Evolutionary conservation across 169 alveolate genomes (phyloP), one percentile per base, ranked within the genome.

Genomic region (Theileria orientalis): DNA sequence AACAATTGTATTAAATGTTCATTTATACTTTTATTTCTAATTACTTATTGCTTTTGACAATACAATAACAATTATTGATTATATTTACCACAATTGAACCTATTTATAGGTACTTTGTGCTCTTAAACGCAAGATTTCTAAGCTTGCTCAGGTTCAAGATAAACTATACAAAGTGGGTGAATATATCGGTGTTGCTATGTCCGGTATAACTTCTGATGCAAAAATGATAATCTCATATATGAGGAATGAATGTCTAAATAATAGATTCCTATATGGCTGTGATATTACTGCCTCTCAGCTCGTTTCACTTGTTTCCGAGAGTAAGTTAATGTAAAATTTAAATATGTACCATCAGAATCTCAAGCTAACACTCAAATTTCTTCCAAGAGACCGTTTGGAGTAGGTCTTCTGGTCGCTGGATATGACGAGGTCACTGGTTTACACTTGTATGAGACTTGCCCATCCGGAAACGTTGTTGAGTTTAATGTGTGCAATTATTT

Each of bases 151-250:
- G 46, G 95, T 91, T 76, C 98, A 95, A 69, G 98, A 97, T 80
- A 98, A 98, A 77, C 83, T 97, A 47, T 97, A 95, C 86, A 93
- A 95, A 70, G 92, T 97, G 42, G 99, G 96, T 78, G 97, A 96
- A 78, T 96, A 98, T 69, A 92, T 96, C 62, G 99, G 98, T 27
- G 97, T 96, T 33, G 99, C 98, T 5, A 94, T 97, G 91, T 96
- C 99, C 23, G 99, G 99, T 27, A 90, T 98, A 33, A 96, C 99
- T 27, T 98, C 99, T n/a, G 99, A 98, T 83, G 99, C 99, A 3
- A 90, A 96, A 83, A 91, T 85, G 57, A 85, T 92, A 44, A 84
- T 87, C 42, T 70, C 82, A 59, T 86, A 63, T 52, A 90, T 90
- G 94, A 70, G 94, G 69, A 96, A 90, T 73, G 99, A 97, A 87